Percentiles rank a stretch among this genome's conserved stretches.
Conservation (phyloP, 441 rosid genomes). For the Pelargonium citronellum region DNA sequence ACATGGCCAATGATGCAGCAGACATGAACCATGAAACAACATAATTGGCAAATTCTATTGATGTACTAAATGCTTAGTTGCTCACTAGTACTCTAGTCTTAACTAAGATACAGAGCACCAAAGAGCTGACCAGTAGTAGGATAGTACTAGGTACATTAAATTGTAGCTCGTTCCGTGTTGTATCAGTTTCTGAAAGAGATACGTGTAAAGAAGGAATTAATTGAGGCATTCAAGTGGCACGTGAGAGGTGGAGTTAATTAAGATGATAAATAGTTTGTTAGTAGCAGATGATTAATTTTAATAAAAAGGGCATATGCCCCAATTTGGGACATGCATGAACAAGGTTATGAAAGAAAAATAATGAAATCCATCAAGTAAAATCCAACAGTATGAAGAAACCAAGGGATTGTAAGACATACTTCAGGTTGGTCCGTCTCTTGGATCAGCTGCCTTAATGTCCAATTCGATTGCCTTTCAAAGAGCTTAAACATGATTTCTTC, state of each 20-base stretch:
- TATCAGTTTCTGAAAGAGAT: too few species aligned
- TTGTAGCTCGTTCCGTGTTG: too few species aligned
- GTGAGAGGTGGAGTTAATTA: background rate
- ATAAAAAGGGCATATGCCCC: background rate
- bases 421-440: slow-evolving; percentile 71
- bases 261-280: background rate
- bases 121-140: too few species aligned
- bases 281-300: background rate
- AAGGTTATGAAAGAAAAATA: background rate
- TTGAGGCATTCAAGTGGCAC: background rate
- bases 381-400: slow-evolving; percentile 3
- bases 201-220: background rate
- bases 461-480: slow-evolving; percentile 59
- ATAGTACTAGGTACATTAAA: too few species aligned
- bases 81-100: too few species aligned
- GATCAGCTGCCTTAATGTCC: slow-evolving; percentile 54
- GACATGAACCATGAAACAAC: too few species aligned
- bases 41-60: too few species aligned
- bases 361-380: background rate
- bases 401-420: slow-evolving; percentile 30
- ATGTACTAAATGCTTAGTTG: too few species aligned
- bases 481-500: slow-evolving; percentile 64
- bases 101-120: too few species aligned
- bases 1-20: too few species aligned
- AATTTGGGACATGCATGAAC: background rate